Percentiles rank a stretch among this genome's conserved stretches.
These are phyloP conservation scores for bread wheat (Triticum aestivum) DNA, from an alignment of 176 grass and related monocot genomes.

Conservation along the genomic window IWGSC_CS_RefSeq_v2.1 NC_057794.1:30905241-30905740, in stretches of 20 bases:
- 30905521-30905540: conserved; percentile 83
- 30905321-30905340: conserved; percentile 94
- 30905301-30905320: conserved; percentile 86
- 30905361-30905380: conserved; percentile 97
- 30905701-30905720: conserved; percentile 68
- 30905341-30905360: conserved; percentile 82
- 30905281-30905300: conserved; percentile 81
- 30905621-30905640: conserved; percentile 57
- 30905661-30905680: not conserved
- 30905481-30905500: conserved; percentile 77
- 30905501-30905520: conserved; percentile 63
- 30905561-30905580: conserved; percentile 39
- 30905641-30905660: conserved; percentile 71
- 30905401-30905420: conserved; percentile 28
- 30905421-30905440: conserved; percentile 76
- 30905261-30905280: conserved; percentile 68
- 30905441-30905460: conserved; percentile 79
- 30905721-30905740: too few species aligned
- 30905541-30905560: conserved; percentile 45
- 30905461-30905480: conserved; percentile 86
- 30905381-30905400: conserved; percentile 88
- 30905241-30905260: conserved; percentile 45
- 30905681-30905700: not conserved
- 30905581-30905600: conserved; percentile 24
- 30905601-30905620: conserved; percentile 34